Conservation (phyloP, 2,329 filamentous ascomycete genomes). For the Pezicula radicicola region DNA sequence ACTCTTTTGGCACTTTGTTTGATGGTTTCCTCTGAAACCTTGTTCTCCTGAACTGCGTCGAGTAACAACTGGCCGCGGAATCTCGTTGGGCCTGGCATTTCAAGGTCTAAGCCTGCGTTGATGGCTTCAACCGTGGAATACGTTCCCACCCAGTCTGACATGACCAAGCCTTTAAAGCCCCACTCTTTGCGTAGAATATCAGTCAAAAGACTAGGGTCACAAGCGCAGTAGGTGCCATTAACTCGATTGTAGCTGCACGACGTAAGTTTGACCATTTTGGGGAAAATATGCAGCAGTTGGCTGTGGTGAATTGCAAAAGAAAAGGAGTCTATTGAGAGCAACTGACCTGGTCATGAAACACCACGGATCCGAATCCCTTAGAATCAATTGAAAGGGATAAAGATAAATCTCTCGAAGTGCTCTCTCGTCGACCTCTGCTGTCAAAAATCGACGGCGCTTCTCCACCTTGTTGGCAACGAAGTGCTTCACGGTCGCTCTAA, state of each 20-base stretch:
- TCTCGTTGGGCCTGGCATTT: constrained; percentile 30
- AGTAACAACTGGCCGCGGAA: constrained; percentile 13
- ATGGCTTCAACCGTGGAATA: constrained; percentile 19
- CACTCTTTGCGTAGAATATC: constrained; percentile 28
- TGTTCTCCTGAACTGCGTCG: constrained; percentile 2
- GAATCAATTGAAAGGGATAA: constrained; percentile 25
- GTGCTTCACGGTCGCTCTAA: constrained; percentile 28
- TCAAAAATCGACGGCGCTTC: constrained; percentile 23
- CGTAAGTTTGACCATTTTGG: neutral
- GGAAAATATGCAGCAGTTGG: too few relatives aligned
- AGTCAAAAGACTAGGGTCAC: constrained; percentile 23
- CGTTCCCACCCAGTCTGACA: constrained; percentile 31
- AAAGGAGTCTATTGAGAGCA: too few relatives aligned
- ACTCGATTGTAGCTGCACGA: constrained; percentile 27
- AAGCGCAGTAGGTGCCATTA: constrained; percentile 25
- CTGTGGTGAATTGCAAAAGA: too few relatives aligned
- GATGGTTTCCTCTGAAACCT: constrained; percentile 1
- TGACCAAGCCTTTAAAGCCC: constrained; percentile 28
- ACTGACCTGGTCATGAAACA: constrained; percentile 23
- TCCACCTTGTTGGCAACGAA: constrained; percentile 30
- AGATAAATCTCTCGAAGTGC: constrained; percentile 29
- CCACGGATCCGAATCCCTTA: constrained; percentile 18
- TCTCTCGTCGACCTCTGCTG: constrained; percentile 21
- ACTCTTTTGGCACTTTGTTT: constrained; percentile 7
- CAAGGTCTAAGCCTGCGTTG: constrained; percentile 29